Conservation (phyloP, 2,329 filamentous ascomycete genomes). For the Xylaria sp. region DNA sequence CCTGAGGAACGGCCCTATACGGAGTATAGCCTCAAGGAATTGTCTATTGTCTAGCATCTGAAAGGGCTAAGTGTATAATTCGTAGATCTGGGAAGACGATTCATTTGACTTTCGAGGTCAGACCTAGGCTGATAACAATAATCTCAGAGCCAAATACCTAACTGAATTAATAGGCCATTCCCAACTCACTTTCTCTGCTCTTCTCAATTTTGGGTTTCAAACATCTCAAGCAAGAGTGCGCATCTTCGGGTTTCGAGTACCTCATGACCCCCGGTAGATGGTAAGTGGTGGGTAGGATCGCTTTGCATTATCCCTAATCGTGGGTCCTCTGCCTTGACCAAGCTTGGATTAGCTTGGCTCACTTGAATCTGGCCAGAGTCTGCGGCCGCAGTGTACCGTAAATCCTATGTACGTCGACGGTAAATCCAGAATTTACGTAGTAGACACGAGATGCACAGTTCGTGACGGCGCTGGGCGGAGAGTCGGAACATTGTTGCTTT, state of each 20-base stretch:
- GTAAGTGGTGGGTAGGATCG: too few relatives aligned
- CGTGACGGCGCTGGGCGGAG: neutral
- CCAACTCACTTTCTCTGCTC: too few relatives aligned
- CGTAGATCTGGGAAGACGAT: neutral
- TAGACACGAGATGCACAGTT: conserved; percentile 4
- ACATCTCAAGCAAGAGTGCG: too few relatives aligned
- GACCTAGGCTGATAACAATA: neutral
- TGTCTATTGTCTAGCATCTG: neutral
- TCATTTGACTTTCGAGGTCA: neutral
- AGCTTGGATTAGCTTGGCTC: too few relatives aligned
- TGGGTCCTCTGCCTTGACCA: neutral
- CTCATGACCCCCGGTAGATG: too few relatives aligned
- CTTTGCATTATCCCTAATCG: too few relatives aligned
- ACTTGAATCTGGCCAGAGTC: neutral
- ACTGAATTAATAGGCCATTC: neutral
- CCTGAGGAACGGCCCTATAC: too few relatives aligned
- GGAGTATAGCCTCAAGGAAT: neutral
- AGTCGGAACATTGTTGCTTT: neutral
- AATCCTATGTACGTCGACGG: neutral
- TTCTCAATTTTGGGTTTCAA: too few relatives aligned
- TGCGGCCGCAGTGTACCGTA: neutral
- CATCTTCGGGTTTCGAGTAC: too few relatives aligned
- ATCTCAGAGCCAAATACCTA: neutral
- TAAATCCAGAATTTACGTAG: too few relatives aligned
- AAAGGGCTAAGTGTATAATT: too few relatives aligned